A percentile compares a stretch with the other conserved stretches of the same genome.
Evolutionary conservation across 768 basidiomycete species (phyloP).

Genomic region (Auricularia cornea): DNA sequence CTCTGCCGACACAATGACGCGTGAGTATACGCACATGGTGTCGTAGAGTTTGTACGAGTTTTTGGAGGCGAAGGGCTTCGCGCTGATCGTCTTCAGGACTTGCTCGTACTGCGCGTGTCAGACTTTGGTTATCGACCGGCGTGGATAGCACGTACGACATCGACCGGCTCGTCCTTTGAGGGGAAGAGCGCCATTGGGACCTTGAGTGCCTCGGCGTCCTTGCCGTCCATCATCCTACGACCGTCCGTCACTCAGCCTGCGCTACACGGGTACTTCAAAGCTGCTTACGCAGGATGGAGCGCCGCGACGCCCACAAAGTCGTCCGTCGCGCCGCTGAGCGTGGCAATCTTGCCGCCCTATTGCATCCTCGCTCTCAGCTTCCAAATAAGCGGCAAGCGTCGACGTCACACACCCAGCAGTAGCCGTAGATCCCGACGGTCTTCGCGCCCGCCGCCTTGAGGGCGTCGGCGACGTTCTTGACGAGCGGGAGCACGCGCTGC

Average conservation of each 20-base stretch:
- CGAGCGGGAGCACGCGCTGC: conserved; percentile 29
- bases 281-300: conserved; percentile 50
- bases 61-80: conserved; percentile 42
- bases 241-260: background rate
- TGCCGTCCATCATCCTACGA: conserved; percentile 40
- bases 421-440: conserved; percentile 32
- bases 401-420: conserved; percentile 54
- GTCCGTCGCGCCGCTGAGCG: conserved; percentile 29
- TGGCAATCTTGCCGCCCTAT: conserved; percentile 43
- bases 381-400: conserved; percentile 7
- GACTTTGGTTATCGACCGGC: background rate
- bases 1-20: conserved; percentile 1
- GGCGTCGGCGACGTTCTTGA: conserved; percentile 32
- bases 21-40: conserved; percentile 29
- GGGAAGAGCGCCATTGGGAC: conserved; percentile 50
- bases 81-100: conserved; percentile 38
- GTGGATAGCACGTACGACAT: conserved; percentile 39
- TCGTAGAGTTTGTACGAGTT: conserved; percentile 43
- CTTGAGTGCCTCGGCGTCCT: conserved; percentile 42
- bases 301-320: conserved; percentile 41
- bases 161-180: conserved; percentile 48
- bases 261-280: background rate
- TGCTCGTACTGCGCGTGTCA: conserved; percentile 34
- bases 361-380: conserved; percentile 2
- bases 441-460: conserved; percentile 37